A percentile compares a stretch with the other conserved stretches of the same genome.
Conservation (phyloP, 371 early-diverging fungal genomes). For the Chytridiales sp. region DNA sequence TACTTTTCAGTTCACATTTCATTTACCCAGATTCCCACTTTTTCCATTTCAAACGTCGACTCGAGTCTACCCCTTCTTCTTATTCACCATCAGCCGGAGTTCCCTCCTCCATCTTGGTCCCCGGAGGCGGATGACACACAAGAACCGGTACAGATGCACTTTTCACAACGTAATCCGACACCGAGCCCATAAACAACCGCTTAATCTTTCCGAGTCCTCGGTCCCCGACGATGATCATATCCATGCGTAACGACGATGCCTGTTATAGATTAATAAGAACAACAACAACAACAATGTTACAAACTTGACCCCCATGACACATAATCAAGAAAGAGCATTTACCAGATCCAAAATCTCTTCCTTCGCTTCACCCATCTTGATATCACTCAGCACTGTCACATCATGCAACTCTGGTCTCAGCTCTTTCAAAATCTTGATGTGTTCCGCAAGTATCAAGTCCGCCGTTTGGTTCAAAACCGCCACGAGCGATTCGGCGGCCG, state of each 20-base stretch:
- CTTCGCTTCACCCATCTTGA: slow-evolving; percentile 2
- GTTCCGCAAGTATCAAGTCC: not conserved
- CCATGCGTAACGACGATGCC: not conserved
- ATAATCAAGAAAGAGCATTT: not conserved
- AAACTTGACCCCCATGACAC: not conserved
- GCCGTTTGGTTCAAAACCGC: not conserved
- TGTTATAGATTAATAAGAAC: no score
- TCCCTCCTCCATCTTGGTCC: not conserved
- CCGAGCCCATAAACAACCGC: not conserved
- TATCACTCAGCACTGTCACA: slow-evolving; percentile 5
- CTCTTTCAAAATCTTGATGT: not conserved
- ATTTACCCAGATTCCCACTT: no score
- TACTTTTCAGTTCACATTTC: no score
- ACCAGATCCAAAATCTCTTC: not conserved
- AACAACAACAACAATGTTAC: not conserved
- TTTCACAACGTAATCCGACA: slow-evolving; percentile 4
- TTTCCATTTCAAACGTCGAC: no score
- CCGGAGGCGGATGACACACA: not conserved
- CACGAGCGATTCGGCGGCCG: not conserved
- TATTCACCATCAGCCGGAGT: no score
- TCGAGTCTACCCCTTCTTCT: no score
- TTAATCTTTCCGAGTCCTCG: slow-evolving; percentile 5
- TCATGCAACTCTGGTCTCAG: not conserved
- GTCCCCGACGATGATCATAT: slow-evolving; percentile 3
- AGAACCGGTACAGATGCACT: not conserved